Percentiles rank a stretch among this genome's conserved stretches.
phyloP scores from a whole-genome alignment of 1,139 yeast genomes.

The Yamadazyma diospyri region DNA sequence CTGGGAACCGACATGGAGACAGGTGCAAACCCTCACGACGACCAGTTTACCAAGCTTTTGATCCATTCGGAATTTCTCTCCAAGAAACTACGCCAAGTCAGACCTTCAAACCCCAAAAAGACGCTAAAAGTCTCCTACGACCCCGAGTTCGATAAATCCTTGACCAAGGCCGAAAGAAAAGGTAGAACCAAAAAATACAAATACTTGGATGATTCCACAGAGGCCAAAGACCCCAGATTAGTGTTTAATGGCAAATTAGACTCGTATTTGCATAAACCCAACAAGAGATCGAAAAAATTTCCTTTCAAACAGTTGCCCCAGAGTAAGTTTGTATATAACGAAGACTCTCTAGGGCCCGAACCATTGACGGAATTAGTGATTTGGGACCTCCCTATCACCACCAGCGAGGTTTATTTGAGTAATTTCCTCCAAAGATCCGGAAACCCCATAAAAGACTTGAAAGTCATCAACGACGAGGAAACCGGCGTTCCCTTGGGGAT shows the following conservation, averaged over 20 bases:
- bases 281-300: constrained; percentile 39
- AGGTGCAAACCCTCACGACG: constrained; percentile 33
- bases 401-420: constrained; percentile 44
- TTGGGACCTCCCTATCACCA: constrained; percentile 56
- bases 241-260: constrained; percentile 20
- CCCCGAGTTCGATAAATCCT: constrained; percentile 44
- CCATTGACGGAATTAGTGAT: constrained; percentile 71
- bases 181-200: constrained; percentile 36
- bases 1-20: constrained; percentile 31
- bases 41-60: constrained; percentile 26
- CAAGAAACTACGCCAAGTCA: constrained; percentile 11
- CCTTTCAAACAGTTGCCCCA: constrained; percentile 48
- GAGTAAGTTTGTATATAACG: constrained; percentile 59
- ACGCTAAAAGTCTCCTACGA: constrained; percentile 51
- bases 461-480: constrained; percentile 64
- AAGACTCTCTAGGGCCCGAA: constrained; percentile 70
- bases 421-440: constrained; percentile 63
- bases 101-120: constrained; percentile 22
- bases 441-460: constrained; percentile 47
- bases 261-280: constrained; percentile 38
- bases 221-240: constrained; percentile 44
- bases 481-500: constrained; percentile 82
- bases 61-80: constrained; percentile 28
- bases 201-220: constrained; percentile 26
- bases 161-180: constrained; percentile 31